Conservation (phyloP, 805 yeast genomes). For the Schwanniomyces polymorphus region DNA sequence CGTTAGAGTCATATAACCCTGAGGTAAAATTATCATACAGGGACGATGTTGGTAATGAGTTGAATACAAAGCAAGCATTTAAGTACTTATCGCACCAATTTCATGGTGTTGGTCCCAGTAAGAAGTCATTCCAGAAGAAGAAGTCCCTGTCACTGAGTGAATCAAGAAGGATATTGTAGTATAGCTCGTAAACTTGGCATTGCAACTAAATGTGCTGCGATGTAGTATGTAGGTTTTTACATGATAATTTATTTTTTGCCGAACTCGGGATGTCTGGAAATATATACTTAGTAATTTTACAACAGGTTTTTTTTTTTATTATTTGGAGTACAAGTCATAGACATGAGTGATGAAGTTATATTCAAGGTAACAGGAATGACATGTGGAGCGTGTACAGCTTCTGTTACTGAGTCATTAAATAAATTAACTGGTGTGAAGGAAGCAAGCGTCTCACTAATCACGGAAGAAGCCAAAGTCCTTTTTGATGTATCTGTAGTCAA, state of each 20-base stretch:
- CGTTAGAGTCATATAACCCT: constrained; percentile 41
- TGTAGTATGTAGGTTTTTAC: neutral
- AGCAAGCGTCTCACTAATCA: constrained; percentile 35
- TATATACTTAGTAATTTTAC: neutral
- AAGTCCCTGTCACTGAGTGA: neutral
- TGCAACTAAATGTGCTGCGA: neutral
- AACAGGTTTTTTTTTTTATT: neutral
- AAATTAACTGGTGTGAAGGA: constrained; percentile 19
- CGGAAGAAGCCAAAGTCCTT: constrained; percentile 33
- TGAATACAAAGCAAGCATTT: constrained; percentile 71
- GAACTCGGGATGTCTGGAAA: neutral
- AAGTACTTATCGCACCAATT: constrained; percentile 75
- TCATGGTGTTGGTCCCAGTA: constrained; percentile 55
- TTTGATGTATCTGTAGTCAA: constrained; percentile 15
- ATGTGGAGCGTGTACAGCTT: constrained; percentile 43
- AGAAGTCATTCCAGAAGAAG: constrained; percentile 7
- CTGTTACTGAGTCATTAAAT: constrained; percentile 33
- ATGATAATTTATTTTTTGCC: neutral
- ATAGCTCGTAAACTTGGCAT: neutral
- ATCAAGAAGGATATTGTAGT: neutral
- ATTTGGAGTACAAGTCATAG: neutral
- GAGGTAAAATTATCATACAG: constrained; percentile 54
- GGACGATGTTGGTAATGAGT: constrained; percentile 61
- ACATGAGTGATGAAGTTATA: constrained; percentile 7
- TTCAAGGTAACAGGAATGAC: constrained; percentile 39